These are phyloP conservation scores for Suhomyces kilbournensis DNA, from an alignment of 805 yeast genomes.

Conservation along the genomic window DNA sequence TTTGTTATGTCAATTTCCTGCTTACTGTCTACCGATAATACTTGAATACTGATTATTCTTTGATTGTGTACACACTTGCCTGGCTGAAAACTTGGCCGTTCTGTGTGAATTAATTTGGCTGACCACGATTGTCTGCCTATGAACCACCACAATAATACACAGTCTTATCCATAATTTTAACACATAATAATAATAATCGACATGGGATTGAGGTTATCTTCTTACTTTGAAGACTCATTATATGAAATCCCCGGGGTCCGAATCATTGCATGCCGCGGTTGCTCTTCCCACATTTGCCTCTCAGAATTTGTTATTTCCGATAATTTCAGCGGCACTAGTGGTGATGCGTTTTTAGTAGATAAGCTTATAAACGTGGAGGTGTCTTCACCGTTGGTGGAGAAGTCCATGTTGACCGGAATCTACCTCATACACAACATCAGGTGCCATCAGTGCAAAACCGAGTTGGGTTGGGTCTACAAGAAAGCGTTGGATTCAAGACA, in stretches of 20 bases:
- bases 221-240: slow-evolving; percentile 35
- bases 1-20: background rate
- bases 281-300: slow-evolving; percentile 41
- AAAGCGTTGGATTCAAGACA: slow-evolving; percentile 35
- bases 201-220: slow-evolving; percentile 42
- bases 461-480: slow-evolving; percentile 41
- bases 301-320: slow-evolving; percentile 35
- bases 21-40: background rate
- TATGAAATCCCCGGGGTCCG: slow-evolving; percentile 37
- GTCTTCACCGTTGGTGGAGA: slow-evolving; percentile 27
- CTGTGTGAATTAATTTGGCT: background rate
- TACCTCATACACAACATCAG: slow-evolving; percentile 35
- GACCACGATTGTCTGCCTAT: background rate
- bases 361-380: slow-evolving; percentile 32
- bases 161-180: background rate
- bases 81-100: background rate
- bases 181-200: background rate
- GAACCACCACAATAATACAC: background rate
- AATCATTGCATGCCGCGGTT: slow-evolving; percentile 39
- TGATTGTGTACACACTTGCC: background rate
- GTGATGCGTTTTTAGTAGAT: slow-evolving; percentile 42
- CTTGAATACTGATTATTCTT: background rate
- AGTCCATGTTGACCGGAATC: slow-evolving; percentile 39
- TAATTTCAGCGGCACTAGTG: slow-evolving; percentile 38
- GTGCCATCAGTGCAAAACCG: slow-evolving; percentile 38